phyloP scores from a whole-genome alignment of 2,329 filamentous ascomycete species.

The Xylaria digitata region DNA sequence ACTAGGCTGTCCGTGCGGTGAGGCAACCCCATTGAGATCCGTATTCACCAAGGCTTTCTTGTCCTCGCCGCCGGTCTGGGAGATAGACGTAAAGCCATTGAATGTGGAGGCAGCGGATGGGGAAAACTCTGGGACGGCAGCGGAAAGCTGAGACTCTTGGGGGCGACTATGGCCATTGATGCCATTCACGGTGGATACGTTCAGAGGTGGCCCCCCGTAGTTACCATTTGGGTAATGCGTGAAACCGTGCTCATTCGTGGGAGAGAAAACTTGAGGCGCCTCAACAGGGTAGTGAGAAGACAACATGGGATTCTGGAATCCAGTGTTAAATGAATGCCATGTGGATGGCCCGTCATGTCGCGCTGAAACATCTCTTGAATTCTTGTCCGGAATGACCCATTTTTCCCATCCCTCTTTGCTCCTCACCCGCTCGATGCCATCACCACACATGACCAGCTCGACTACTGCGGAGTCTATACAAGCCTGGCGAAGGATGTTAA shows the following conservation, averaged over 20 bases:
- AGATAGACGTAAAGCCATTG: constrained; percentile 28
- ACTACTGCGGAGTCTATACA: constrained; percentile 78
- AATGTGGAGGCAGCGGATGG: constrained; percentile 49
- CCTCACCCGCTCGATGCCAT: constrained; percentile 82
- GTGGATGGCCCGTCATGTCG: constrained; percentile 75
- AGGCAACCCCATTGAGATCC: constrained; percentile 25
- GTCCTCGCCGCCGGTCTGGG: constrained; percentile 11
- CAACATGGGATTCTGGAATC: constrained; percentile 41
- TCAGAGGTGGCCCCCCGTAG: constrained; percentile 42
- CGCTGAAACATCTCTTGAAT: constrained; percentile 77
- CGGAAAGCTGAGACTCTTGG: constrained; percentile 66
- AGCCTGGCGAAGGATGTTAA: constrained; percentile 78
- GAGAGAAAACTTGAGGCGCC: constrained; percentile 47
- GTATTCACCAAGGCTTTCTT: constrained; percentile 9
- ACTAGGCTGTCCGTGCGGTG: constrained; percentile 15
- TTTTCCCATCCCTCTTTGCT: constrained; percentile 80
- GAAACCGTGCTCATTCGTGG: constrained; percentile 48
- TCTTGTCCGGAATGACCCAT: constrained; percentile 75
- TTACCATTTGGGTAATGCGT: constrained; percentile 50
- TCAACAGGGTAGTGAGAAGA: constrained; percentile 45
- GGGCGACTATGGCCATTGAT: constrained; percentile 44
- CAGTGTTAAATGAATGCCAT: constrained; percentile 43
- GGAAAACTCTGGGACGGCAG: constrained; percentile 72
- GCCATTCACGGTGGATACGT: constrained; percentile 39
- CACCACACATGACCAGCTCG: constrained; percentile 79